Base-by-base conservation (phyloP, 371 early-diverging fungal species). In the Lichtheimia hyalospora region DNA sequence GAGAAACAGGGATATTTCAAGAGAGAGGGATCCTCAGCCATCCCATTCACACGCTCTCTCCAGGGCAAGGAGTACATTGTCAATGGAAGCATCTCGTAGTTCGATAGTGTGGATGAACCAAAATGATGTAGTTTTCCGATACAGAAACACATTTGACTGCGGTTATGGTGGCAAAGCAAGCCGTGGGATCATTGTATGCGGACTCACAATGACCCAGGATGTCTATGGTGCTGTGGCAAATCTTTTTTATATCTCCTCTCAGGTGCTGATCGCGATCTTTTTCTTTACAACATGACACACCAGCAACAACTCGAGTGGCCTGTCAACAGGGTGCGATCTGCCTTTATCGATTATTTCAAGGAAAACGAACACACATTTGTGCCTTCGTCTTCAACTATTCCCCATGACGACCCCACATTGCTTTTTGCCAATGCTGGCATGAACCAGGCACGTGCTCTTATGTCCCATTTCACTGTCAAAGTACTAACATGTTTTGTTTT, bases 401-500 rank as follows among this genome's bases (percentile, higher is more conserved):
- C 99, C 23, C 89, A 90, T 69, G 96, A 98, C 69, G 99, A 99
- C 70, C 97, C 96, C 50, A 96, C 99, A 5, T 87, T 99, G 44
- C 87, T 99, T 59, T 99, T 99, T 68, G 94, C 98, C 63, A 99
- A 99, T 84, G 95, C 99, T 57, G 99, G 99, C 67, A 99, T 99
- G 99, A 97, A 96, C 71, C 99, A 99, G 84, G 90, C 88, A 83
- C 27, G 15, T 52, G 34, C n/a, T n/a, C n/a, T n/a, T n/a, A n/a
- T n/a, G 42, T 24, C 14, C 12, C 48, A 8, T 48, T 7, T 3
- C 18, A 52, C 7, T 21, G 16, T 41, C 42, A 15, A 12, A 46
- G 48, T 10, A 50, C 39, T n/a, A 40, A 39, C 39, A 3, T 28
- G 2, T 6, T 39, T 4, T 28, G 2, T 6, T 39, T 4, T 61